Evolutionary conservation across 148 eudicot genomes (phyloP).

Genomic region (Diospyros kaki): DNA sequence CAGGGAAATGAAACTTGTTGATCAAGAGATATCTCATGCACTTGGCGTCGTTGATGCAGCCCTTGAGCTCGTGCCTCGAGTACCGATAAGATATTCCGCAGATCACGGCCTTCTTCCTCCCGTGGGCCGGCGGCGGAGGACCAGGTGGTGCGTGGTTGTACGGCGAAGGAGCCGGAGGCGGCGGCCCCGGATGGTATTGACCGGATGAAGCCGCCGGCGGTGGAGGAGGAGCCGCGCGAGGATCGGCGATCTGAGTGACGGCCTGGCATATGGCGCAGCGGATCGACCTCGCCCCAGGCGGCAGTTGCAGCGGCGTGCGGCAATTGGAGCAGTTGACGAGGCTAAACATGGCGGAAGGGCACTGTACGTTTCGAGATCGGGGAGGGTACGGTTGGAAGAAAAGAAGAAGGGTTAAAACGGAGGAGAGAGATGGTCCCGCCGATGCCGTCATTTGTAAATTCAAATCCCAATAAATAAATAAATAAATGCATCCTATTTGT

Average conservation of each 20-base stretch:
- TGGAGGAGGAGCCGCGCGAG: slow-evolving; percentile 37
- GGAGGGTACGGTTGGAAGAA: too few species aligned
- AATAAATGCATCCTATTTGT: too few species aligned
- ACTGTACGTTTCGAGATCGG: not conserved
- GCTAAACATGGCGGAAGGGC: slow-evolving; percentile 41
- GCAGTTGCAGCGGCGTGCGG: slow-evolving; percentile 74
- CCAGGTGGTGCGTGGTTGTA: slow-evolving; percentile 51
- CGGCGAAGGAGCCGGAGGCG: slow-evolving; percentile 38
- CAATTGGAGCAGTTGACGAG: slow-evolving; percentile 80
- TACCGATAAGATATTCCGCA: slow-evolving; percentile 69
- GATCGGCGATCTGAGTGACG: slow-evolving; percentile 58
- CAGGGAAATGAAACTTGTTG: slow-evolving; percentile 64
- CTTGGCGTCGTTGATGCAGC: slow-evolving; percentile 92
- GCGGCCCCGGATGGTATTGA: slow-evolving; percentile 8
- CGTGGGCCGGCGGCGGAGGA: slow-evolving; percentile 45
- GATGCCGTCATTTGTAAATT: too few species aligned
- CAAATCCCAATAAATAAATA: too few species aligned
- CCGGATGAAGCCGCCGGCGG: slow-evolving; percentile 10
- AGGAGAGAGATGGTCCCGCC: not conserved
- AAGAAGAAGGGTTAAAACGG: not conserved
- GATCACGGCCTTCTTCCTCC: slow-evolving; percentile 83
- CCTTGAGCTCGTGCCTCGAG: slow-evolving; percentile 74
- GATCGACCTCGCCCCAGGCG: slow-evolving; percentile 73
- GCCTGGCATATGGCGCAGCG: slow-evolving; percentile 82
- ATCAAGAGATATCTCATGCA: slow-evolving; percentile 72